Conservation (phyloP, 106 monocot genomes). For the Acorus calamus region DNA sequence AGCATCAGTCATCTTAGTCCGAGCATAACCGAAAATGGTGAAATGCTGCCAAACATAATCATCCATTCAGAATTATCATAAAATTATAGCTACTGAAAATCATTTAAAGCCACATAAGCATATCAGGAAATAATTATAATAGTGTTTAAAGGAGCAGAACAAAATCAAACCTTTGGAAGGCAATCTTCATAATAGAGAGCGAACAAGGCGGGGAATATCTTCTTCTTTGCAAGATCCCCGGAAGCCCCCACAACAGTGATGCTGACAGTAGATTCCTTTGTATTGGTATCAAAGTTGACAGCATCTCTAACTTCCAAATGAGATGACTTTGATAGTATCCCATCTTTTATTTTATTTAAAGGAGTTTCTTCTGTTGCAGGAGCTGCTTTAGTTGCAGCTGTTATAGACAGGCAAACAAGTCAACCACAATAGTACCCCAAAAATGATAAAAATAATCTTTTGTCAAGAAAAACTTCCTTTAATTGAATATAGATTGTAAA, state of each 20-base stretch:
- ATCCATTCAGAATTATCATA: conserved; percentile 1
- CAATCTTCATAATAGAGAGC: conserved; percentile 92
- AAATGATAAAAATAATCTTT: background rate
- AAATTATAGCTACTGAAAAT: background rate
- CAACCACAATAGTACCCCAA: background rate
- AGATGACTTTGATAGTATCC: conserved; percentile 13
- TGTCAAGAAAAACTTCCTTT: background rate
- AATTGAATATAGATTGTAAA: background rate
- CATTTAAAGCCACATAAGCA: background rate
- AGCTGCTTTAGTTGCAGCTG: conserved; percentile 17
- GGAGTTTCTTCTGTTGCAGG: conserved; percentile 12
- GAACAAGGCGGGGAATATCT: conserved; percentile 94
- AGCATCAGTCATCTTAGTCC: conserved; percentile 85
- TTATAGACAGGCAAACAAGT: conserved; percentile 5
- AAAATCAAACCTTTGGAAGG: conserved; percentile 55
- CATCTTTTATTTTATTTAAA: conserved; percentile 37
- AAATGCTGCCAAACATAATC: conserved; percentile 55
- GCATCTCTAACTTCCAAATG: conserved; percentile 18
- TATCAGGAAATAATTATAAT: background rate
- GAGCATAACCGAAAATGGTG: conserved; percentile 84
- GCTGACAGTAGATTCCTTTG: conserved; percentile 54
- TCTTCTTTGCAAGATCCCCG: conserved; percentile 93
- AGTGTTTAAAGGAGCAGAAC: background rate
- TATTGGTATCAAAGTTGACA: conserved; percentile 2
- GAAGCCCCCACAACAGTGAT: conserved; percentile 92